Evolutionary conservation across 2,329 filamentous ascomycete genomes (phyloP), one percentile per base, ranked within the genome.

Genomic region (Pochonia chlamydosporia): DNA sequence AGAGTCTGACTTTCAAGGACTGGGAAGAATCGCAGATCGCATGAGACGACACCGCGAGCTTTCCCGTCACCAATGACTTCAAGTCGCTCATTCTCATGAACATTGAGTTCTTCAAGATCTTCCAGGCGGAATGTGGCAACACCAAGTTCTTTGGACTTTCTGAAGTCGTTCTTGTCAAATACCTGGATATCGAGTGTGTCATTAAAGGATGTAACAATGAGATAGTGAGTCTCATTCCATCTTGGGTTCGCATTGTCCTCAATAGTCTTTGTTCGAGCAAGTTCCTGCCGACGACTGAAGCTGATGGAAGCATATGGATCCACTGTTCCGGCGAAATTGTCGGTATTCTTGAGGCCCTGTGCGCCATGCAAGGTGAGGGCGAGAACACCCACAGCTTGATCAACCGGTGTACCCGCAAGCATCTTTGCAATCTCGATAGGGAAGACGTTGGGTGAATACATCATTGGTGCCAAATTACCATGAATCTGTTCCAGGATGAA

Each of bases 341-440:
- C 93, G 2, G 86, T 81, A 60, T 97, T 97, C 78, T 95, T 97
- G 57, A 99, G 80, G 30, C 91, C 90, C 55, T 91, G 84, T 3
- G 91, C 93, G 35, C 89, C 87, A 64, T 99, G 89, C 52, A 99
- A 78, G 6, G 90, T 96, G 51, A 99, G 75, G 21, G 92, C 92
- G 45, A 99, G 69, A 8, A 99, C 91, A 64, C 93, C 93, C 59
- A 99, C 89, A 10, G 93, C 93, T 68, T 96, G 89, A 63, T 99
- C 95, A 43, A 99, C 88, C 0, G 93, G 84, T 49, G 87, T 92
- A 49, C 93, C 93, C 37, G 92, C 88, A 54, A 99, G 76, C 89
- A 99, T 93, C 77, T 99, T 97, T 57, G 93, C 93, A 48, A 99
- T 89, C 63, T 99, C 93, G 55, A 99, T 93, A 14, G 93, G 93